These are phyloP conservation scores for Marvania coccoides DNA, from an alignment of 139 green algal species.

Conservation along the genomic window DNA sequence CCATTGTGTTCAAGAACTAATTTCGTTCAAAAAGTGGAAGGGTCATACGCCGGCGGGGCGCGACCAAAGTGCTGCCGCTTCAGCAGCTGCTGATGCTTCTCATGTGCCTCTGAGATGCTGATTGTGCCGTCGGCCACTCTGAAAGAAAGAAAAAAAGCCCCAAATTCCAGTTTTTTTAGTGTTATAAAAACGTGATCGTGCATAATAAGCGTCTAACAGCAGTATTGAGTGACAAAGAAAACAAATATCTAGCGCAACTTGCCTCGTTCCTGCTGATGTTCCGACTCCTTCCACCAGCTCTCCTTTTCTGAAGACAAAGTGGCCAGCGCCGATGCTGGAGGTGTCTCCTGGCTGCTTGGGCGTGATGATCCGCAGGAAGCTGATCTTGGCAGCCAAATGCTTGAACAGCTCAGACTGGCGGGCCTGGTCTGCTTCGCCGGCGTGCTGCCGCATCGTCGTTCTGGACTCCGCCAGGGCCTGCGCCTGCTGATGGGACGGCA, in stretches of 20 bases:
- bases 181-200: no score
- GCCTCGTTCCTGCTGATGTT: neutral
- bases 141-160: neutral
- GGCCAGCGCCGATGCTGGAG: slow-evolving; percentile 5
- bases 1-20: neutral
- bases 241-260: neutral
- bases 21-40: slow-evolving; percentile 8
- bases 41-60: slow-evolving; percentile 29
- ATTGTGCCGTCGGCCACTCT: slow-evolving; percentile 62
- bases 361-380: slow-evolving; percentile 51
- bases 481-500: slow-evolving; percentile 10
- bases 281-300: slow-evolving; percentile 38
- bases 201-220: no score
- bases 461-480: slow-evolving; percentile 19
- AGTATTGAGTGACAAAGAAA: neutral
- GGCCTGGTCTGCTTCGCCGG: slow-evolving; percentile 12
- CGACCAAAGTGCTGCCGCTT: slow-evolving; percentile 55
- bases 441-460: slow-evolving; percentile 11
- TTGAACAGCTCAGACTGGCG: slow-evolving; percentile 36
- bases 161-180: no score
- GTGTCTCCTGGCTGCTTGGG: slow-evolving; percentile 18
- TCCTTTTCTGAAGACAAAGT: slow-evolving; percentile 44
- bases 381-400: slow-evolving; percentile 41
- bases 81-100: slow-evolving; percentile 44
- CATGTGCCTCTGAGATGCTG: slow-evolving; percentile 45